Evolutionary conservation across 345 rosid species (phyloP).

Genomic region (Syzygium aromaticum): DNA sequence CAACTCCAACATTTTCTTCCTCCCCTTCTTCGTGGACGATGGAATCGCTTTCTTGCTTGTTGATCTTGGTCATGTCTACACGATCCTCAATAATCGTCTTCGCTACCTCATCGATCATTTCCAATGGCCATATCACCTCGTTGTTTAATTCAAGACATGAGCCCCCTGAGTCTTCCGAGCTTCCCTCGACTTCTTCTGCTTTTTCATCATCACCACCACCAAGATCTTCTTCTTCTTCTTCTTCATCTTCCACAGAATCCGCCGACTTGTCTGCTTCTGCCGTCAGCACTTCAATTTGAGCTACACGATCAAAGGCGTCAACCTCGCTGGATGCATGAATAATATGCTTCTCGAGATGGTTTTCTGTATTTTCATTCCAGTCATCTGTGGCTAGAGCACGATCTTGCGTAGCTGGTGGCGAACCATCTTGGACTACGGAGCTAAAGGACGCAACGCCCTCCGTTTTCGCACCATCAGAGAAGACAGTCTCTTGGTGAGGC

Average conservation of each 20-base stretch:
- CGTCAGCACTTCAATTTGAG: background rate
- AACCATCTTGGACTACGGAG: slow-evolving; percentile 2
- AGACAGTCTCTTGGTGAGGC: slow-evolving; percentile 4
- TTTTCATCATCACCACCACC: background rate
- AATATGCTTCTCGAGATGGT: background rate
- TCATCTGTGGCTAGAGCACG: background rate
- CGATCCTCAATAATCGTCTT: background rate
- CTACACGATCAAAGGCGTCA: background rate
- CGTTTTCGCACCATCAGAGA: slow-evolving; percentile 3
- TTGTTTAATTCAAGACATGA: slow-evolving; percentile 21
- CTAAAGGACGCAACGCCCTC: slow-evolving; percentile 1
- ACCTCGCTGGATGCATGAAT: background rate
- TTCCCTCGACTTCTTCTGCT: slow-evolving; percentile 3
- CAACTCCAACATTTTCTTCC: slow-evolving; percentile 3
- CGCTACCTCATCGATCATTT: slow-evolving; percentile 10
- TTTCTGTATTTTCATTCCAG: background rate
- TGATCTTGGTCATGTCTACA: background rate
- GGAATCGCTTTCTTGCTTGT: background rate
- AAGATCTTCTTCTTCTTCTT: background rate
- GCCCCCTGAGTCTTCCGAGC: slow-evolving; percentile 21
- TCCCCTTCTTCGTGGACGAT: background rate
- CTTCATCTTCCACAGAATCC: slow-evolving; percentile 4
- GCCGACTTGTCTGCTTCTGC: background rate
- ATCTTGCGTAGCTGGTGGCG: background rate
- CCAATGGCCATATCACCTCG: slow-evolving; percentile 33